A percentile compares a stretch with the other conserved stretches of the same genome.
Conservation (phyloP, 2,329 filamentous ascomycete species). For the Malbranchea zuffiana region DNA sequence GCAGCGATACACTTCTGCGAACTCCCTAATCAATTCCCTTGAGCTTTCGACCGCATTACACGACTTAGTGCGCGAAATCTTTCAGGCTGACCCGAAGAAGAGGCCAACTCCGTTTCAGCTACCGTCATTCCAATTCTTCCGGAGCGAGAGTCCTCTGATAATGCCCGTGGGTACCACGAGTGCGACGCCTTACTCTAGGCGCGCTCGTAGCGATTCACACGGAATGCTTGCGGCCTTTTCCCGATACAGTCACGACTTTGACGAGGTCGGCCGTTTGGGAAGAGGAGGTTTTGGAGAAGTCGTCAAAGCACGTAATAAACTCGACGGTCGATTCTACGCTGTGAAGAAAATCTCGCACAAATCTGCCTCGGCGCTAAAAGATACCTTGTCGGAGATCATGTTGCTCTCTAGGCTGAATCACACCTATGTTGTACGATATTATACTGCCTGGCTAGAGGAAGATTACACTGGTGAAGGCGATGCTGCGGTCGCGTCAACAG, state of each 20-base stretch:
- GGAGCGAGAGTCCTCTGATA: constrained; percentile 30
- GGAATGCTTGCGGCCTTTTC: constrained; percentile 48
- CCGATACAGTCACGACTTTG: constrained; percentile 78
- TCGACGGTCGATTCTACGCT: constrained; percentile 87
- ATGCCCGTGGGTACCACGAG: constrained; percentile 17
- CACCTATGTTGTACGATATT: constrained; percentile 79
- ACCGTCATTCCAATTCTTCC: constrained; percentile 43
- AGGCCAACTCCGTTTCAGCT: constrained; percentile 70
- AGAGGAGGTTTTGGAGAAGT: constrained; percentile 95
- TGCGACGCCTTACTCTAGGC: constrained; percentile 34
- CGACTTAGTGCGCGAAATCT: constrained; percentile 73
- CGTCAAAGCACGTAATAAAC: constrained; percentile 85
- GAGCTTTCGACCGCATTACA: constrained; percentile 63
- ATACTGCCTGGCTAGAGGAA: constrained; percentile 88
- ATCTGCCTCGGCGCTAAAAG: constrained; percentile 51
- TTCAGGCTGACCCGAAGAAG: constrained; percentile 74
- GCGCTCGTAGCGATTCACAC: constrained; percentile 53
- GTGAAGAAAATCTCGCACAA: constrained; percentile 92
- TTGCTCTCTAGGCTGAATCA: constrained; percentile 87
- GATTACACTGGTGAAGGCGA: constrained; percentile 33
- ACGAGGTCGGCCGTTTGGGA: constrained; percentile 77
- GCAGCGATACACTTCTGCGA: constrained; percentile 68
- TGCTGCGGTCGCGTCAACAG: constrained; percentile 38
- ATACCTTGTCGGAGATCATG: constrained; percentile 73
- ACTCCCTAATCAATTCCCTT: constrained; percentile 58